Base-by-base conservation (phyloP, 352 stramenopile species). In the Pythium utonaiense region DNA sequence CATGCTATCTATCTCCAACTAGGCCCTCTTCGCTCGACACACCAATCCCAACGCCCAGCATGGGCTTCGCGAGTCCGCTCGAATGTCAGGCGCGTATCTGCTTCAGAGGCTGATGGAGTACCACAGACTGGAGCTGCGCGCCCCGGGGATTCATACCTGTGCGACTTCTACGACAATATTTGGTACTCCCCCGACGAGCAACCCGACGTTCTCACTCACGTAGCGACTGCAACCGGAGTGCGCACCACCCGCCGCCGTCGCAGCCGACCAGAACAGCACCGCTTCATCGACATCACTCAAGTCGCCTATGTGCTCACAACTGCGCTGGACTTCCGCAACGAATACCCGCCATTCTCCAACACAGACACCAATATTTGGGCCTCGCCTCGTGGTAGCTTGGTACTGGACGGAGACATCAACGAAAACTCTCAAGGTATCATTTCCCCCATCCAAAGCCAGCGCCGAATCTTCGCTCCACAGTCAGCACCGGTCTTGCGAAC, bases 241-340 rank as follows among this genome's bases (percentile, higher is more conserved):
- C 60, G 55, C 50, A 65, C 60, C 13, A 25, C 54, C 24, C 59
- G 60, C 1, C 55, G 60, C 1, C 65, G 65, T 14, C 65, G 60
- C n/a, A 60, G 63, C 38, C 51, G 49, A 25, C 42, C 17, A 10
- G 60, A 63, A 28, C 36, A 62, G n/a, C 19, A 19, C 27, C 53
- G 55, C 6, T 55, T 72, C 13, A 58, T 72, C 56, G 66, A 73
- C 33, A 89, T 93, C 53, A 77, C 74, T n/a, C 84, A 93, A 34
- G 78, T 93, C 22, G 75, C 84, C 19, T 70, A 91, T 42, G 80
- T 91, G 48, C 60, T 93, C 40, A 88, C 81, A 21, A 86, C 79
- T 13, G 78, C 86, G 28, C 53, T 69, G 16, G 81, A 91, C 63
- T 93, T 87, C 57, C 83, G 80, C 42, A 73, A 64, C 27, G 83